phyloP scores from a whole-genome alignment of 1,284 basidiomycete genomes.

The Takashimella koratensis region DNA sequence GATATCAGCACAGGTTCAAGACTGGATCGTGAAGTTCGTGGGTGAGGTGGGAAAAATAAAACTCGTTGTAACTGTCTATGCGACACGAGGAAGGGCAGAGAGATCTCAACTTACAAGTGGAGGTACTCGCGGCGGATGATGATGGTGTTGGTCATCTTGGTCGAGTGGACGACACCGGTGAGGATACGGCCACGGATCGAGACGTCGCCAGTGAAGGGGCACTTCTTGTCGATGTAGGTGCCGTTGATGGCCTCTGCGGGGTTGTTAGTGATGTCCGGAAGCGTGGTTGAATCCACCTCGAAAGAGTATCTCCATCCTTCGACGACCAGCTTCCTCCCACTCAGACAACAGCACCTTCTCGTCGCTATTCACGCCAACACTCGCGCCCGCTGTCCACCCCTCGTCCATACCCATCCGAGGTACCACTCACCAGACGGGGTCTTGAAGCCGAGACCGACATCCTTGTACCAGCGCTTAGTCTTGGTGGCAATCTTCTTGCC shows the following conservation, averaged over 20 bases:
- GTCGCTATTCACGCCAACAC: too few relatives aligned
- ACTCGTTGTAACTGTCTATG: background rate
- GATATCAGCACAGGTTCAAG: background rate
- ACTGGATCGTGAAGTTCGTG: too few relatives aligned
- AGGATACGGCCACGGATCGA: slow-evolving; percentile 99
- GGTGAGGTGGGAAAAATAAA: too few relatives aligned
- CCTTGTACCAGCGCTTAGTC: slow-evolving; percentile 99
- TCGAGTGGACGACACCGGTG: slow-evolving; percentile 92
- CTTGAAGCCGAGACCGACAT: slow-evolving; percentile 95
- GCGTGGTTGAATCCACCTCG: slow-evolving; percentile 86
- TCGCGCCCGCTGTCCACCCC: too few relatives aligned
- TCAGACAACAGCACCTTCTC: too few relatives aligned
- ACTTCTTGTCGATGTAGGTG: slow-evolving; percentile 99
- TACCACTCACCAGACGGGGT: slow-evolving; percentile 65
- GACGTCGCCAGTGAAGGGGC: slow-evolving; percentile 91
- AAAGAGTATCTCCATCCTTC: slow-evolving; percentile 96
- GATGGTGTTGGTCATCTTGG: slow-evolving; percentile 98
- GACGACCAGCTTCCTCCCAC: slow-evolving; percentile 75
- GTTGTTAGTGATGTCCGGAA: slow-evolving; percentile 93
- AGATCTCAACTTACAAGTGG: slow-evolving; percentile 60
- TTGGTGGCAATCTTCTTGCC: slow-evolving; percentile 88
- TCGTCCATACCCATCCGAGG: too few relatives aligned
- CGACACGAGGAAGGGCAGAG: background rate
- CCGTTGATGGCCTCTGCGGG: slow-evolving; percentile 89
- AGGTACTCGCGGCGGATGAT: slow-evolving; percentile 98